Base-by-base conservation (phyloP, 139 green algal species). In the Auxenochlorella pyrenoidosa region DNA sequence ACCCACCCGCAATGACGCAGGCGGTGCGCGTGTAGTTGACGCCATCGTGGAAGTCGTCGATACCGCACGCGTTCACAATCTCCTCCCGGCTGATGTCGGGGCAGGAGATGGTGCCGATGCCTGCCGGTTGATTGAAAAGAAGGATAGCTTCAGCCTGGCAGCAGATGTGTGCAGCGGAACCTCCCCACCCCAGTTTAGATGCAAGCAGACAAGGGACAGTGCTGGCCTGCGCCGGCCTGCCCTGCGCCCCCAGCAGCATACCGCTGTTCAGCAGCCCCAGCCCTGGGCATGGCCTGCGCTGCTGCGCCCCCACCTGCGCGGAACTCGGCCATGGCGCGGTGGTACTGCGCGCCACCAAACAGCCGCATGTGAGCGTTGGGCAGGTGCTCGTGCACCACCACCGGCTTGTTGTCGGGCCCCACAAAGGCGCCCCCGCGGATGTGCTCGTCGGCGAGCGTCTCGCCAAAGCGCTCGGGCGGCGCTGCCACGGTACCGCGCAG, bases 391-490 rank as follows among this genome's bases (percentile, higher is more conserved):
- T 90, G 84, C 34, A 92, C 79, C 3, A 88, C 77, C 65, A 96
- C 86, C 18, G 92, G 84, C 76, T 90, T 88, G 86, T 94, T 93
- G 76, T 97, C 92, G 8, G 88, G 77, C 21, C 89, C 92, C 44
- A 96, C 89, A 75, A 99, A 99, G 0, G 94, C 91, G 38, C 97
- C 97, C 63, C 96, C 96, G 34, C 93, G 91, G 22, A 96, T 91
- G 88, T 98, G 96, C 94, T 99, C 97, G 43, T 99, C 97, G 32
- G 95, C 88, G 34, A 99, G 92, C n/a, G 97, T 98, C 93, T 99
- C 97, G 28, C 96, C 96, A 91, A 97, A 99, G 68, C 93, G 92
- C 66, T 98, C 95, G 2, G 93, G 89, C 12, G 96, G 92, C 13
- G 95, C 96, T 0, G 93, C 85, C 32, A 96, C 93, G n/a, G 95